A percentile compares a stretch with the other conserved stretches of the same genome.
Conservation (phyloP, 2,329 filamentous ascomycete species). For the Neopestalotiopsis clavispora region DNA sequence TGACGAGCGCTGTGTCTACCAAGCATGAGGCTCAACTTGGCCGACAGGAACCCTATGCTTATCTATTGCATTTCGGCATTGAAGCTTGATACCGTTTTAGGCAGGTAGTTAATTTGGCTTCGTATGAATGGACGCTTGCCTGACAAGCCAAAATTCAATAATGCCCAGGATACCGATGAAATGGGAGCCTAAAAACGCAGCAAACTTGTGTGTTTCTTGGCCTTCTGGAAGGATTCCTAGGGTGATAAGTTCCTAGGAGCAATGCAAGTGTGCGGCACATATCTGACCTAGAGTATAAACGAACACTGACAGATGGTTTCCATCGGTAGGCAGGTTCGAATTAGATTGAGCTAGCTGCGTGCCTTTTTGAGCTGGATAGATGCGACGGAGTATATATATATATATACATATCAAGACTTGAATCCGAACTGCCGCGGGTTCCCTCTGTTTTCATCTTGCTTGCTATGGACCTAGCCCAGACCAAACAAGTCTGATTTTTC, state of each 20-base stretch:
- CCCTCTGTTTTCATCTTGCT: too few species aligned
- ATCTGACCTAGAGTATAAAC: too few species aligned
- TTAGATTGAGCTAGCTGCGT: too few species aligned
- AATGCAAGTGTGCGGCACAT: too few species aligned
- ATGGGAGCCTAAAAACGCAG: background rate
- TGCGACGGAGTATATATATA: too few species aligned
- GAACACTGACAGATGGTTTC: too few species aligned
- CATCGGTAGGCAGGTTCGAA: too few species aligned
- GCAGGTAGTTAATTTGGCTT: background rate
- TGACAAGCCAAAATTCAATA: background rate
- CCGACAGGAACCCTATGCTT: background rate
- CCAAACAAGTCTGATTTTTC: background rate
- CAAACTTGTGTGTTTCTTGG: background rate
- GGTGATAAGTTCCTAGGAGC: background rate
- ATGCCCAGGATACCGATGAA: background rate
- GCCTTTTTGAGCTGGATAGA: too few species aligned
- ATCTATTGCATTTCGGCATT: background rate
- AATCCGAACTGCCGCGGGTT: too few species aligned
- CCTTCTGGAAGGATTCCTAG: background rate
- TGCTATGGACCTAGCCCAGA: background rate
- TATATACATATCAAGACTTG: too few species aligned
- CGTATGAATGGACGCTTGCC: background rate
- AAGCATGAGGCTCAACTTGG: background rate
- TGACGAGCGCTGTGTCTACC: background rate
- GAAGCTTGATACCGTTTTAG: background rate